phyloP scores from a whole-genome alignment of 176 grass and related monocot genomes.

The Zizania latifolia region DNA sequence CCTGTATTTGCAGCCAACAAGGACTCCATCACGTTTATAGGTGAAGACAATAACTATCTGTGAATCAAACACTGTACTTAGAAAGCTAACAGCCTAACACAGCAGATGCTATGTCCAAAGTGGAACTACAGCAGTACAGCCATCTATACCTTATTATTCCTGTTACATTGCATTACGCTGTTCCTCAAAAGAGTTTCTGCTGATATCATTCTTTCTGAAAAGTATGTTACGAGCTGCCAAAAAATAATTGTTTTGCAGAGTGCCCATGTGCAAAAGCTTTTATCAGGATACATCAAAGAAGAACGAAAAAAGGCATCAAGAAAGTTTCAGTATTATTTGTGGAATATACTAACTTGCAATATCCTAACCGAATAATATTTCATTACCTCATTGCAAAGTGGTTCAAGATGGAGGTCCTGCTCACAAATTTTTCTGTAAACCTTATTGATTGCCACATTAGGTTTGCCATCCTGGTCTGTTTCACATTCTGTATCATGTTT shows the following conservation, averaged over 20 bases:
- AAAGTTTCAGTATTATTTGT: background rate
- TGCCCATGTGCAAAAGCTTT: conserved; percentile 24
- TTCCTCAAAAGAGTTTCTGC: conserved; percentile 67
- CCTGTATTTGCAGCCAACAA: conserved; percentile 92
- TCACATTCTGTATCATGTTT: conserved; percentile 21
- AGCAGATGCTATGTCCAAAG: conserved; percentile 1
- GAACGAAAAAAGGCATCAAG: conserved; percentile 5
- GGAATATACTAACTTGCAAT: background rate
- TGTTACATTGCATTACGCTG: conserved; percentile 52
- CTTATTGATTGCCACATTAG: conserved; percentile 27
- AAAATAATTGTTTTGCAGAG: conserved; percentile 28
- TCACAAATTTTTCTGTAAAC: conserved; percentile 53
- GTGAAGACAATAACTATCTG: conserved; percentile 92
- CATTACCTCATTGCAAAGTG: conserved; percentile 67
- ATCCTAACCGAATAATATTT: background rate
- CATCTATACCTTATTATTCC: conserved; percentile 41
- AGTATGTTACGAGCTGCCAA: conserved; percentile 79
- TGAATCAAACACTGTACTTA: conserved; percentile 18
- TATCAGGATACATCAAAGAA: background rate
- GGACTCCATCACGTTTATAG: conserved; percentile 58
- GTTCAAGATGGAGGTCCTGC: conserved; percentile 56
- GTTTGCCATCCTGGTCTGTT: conserved; percentile 18
- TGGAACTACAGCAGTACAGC: background rate
- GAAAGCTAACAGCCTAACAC: background rate
- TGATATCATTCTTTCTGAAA: conserved; percentile 67